Conservation (phyloP, 1,284 basidiomycete genomes). For the Sporisorium exsertum region DNA sequence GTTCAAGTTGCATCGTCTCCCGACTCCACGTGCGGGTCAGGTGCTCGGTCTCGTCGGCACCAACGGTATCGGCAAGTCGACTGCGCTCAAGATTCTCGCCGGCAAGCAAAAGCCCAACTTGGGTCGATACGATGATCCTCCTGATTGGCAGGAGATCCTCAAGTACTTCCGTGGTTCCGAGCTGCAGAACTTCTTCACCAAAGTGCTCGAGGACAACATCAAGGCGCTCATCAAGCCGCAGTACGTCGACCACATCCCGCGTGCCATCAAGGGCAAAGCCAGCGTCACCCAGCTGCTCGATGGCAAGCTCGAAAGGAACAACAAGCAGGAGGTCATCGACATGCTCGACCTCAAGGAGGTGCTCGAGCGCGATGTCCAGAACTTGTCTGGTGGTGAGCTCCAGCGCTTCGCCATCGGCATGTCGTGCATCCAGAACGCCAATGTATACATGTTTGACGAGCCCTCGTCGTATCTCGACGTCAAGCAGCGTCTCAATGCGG, state of each 20-base stretch:
- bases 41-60: slow-evolving; percentile 69
- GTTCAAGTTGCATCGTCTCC: slow-evolving; percentile 69
- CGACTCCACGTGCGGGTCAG: slow-evolving; percentile 66
- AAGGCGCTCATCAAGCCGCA: slow-evolving; percentile 70
- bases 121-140: slow-evolving; percentile 68
- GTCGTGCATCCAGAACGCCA: slow-evolving; percentile 68
- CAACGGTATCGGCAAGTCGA: slow-evolving; percentile 69
- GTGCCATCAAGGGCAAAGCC: slow-evolving; percentile 66
- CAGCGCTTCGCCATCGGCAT: slow-evolving; percentile 69
- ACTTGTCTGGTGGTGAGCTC: slow-evolving; percentile 68
- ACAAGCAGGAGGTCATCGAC: slow-evolving; percentile 64
- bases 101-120: slow-evolving; percentile 69
- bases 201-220: slow-evolving; percentile 69
- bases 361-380: slow-evolving; percentile 65
- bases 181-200: slow-evolving; percentile 69
- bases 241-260: slow-evolving; percentile 69
- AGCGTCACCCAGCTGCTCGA: slow-evolving; percentile 65
- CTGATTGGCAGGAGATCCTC: slow-evolving; percentile 69
- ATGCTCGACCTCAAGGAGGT: slow-evolving; percentile 65
- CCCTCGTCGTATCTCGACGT: slow-evolving; percentile 69
- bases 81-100: slow-evolving; percentile 68
- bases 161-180: slow-evolving; percentile 69
- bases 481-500: slow-evolving; percentile 69
- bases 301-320: slow-evolving; percentile 65
- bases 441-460: slow-evolving; percentile 70